These are phyloP conservation scores for Colletotrichum tabaci DNA, from an alignment of 2,329 filamentous ascomycete species.

Conservation along the genomic window DNA sequence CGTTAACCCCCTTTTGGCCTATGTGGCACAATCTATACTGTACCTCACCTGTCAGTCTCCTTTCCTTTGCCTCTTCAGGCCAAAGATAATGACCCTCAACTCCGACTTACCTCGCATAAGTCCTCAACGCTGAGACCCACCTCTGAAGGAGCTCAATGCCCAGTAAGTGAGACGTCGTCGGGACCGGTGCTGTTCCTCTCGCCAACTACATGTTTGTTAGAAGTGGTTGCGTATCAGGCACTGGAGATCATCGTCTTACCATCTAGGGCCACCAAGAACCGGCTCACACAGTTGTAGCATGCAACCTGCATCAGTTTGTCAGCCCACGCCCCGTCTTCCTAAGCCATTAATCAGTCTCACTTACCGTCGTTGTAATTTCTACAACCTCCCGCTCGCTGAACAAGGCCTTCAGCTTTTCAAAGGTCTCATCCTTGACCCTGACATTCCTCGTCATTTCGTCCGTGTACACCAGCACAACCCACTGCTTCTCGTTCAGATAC, in stretches of 20 bases:
- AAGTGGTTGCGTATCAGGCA: not conserved
- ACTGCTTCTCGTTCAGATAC: conserved; percentile 71
- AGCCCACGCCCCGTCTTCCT: conserved; percentile 30
- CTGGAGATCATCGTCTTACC: conserved; percentile 62
- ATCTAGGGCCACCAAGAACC: conserved; percentile 86
- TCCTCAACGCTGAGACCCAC: not conserved
- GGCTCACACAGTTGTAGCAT: conserved; percentile 87
- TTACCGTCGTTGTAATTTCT: conserved; percentile 83
- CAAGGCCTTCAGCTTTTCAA: conserved; percentile 71
- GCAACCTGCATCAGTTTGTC: conserved; percentile 63
- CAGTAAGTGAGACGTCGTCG: conserved; percentile 51
- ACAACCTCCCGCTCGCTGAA: conserved; percentile 83
- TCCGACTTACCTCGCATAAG: conserved; percentile 17
- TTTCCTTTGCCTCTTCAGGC: conserved; percentile 12
- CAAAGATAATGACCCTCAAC: conserved; percentile 8
- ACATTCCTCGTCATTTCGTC: conserved; percentile 89
- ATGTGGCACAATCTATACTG: conserved; percentile 12
- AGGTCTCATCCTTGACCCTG: conserved; percentile 77
- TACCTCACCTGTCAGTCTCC: conserved; percentile 9
- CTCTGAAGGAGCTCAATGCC: conserved; percentile 50
- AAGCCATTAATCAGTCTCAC: conserved; percentile 42
- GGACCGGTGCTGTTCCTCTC: conserved; percentile 70
- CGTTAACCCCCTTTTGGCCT: conserved; percentile 35
- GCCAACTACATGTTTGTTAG: conserved; percentile 62
- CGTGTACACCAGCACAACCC: conserved; percentile 79